Evolutionary conservation across 768 basidiomycete genomes (phyloP).

Genomic region (Crucibulum laeve): DNA sequence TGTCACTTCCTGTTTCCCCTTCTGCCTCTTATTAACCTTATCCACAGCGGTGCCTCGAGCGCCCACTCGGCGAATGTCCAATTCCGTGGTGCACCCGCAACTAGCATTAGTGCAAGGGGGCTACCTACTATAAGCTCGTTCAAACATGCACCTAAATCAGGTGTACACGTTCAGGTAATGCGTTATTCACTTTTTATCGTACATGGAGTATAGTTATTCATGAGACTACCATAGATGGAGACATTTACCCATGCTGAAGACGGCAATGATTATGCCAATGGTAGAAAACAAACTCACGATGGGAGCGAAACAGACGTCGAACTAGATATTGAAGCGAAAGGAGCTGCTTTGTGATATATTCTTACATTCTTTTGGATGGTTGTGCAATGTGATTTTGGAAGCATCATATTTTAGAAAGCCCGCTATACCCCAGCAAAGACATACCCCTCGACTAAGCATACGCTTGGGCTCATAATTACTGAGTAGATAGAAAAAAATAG

Average conservation of each 20-base stretch:
- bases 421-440: not conserved
- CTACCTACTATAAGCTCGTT: slow-evolving; percentile 16
- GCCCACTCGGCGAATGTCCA: slow-evolving; percentile 15
- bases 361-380: not conserved
- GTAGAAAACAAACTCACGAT: slow-evolving; percentile 13
- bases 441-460: not conserved
- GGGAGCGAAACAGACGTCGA: slow-evolving; percentile 29
- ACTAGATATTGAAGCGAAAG: slow-evolving; percentile 26
- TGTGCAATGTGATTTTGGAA: not conserved
- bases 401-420: not conserved
- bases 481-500: too few species aligned
- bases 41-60: slow-evolving; percentile 14
- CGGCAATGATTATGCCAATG: slow-evolving; percentile 13
- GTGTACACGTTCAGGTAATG: slow-evolving; percentile 43
- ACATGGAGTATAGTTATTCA: not conserved
- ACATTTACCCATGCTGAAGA: slow-evolving; percentile 39
- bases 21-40: not conserved
- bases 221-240: slow-evolving; percentile 36
- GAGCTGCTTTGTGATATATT: slow-evolving; percentile 7
- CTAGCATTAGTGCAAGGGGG: slow-evolving; percentile 9
- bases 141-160: slow-evolving; percentile 15
- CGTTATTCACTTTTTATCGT: not conserved
- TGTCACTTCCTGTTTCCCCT: slow-evolving; percentile 12
- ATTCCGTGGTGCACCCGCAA: slow-evolving; percentile 13
- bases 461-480: too few species aligned